phyloP scores from a whole-genome alignment of 2,329 filamentous ascomycete species.

The Colletotrichum higginsianum region DNA sequence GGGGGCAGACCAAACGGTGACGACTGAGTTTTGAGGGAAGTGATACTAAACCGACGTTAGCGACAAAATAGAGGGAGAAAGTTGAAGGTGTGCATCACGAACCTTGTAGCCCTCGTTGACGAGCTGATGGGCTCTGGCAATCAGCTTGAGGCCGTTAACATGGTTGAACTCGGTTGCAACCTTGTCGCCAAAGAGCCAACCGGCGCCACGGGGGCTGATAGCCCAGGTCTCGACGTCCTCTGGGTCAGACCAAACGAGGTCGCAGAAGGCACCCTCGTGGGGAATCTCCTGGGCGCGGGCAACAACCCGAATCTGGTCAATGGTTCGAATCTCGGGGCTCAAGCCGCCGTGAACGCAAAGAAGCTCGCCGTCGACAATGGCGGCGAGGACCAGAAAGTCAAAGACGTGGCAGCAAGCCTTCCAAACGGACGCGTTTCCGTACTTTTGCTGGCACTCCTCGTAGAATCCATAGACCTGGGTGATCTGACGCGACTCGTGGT shows the following conservation, averaged over 20 bases:
- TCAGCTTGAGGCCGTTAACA: conserved; percentile 96
- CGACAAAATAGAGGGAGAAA: conserved; percentile 41
- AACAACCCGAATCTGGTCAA: conserved; percentile 99
- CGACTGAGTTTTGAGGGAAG: conserved; percentile 94
- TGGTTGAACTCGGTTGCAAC: conserved; percentile 98
- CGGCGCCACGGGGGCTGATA: conserved; percentile 93
- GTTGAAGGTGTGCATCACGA: conserved; percentile 40
- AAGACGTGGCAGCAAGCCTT: conserved; percentile 99
- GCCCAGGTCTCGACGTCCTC: conserved; percentile 98
- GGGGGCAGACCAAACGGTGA: conserved; percentile 98
- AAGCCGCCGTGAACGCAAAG: conserved; percentile 97
- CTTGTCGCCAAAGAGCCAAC: conserved; percentile 97
- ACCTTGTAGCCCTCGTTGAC: conserved; percentile 99
- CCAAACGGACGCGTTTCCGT: conserved; percentile 99
- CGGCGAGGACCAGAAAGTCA: conserved; percentile 95
- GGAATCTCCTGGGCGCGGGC: conserved; percentile 98
- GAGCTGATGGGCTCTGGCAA: conserved; percentile 96
- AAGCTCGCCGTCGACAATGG: conserved; percentile 98
- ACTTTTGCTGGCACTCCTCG: conserved; percentile 97
- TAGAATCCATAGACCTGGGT: conserved; percentile 99
- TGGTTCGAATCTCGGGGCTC: conserved; percentile 92
- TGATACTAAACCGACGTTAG: conserved; percentile 76
- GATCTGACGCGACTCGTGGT: conserved; percentile 97
- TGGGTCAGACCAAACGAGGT: conserved; percentile 97
- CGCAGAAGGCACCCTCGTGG: conserved; percentile 98